phyloP scores from a whole-genome alignment of 2,329 filamentous ascomycete genomes.

The Cyclaneusma minus region DNA sequence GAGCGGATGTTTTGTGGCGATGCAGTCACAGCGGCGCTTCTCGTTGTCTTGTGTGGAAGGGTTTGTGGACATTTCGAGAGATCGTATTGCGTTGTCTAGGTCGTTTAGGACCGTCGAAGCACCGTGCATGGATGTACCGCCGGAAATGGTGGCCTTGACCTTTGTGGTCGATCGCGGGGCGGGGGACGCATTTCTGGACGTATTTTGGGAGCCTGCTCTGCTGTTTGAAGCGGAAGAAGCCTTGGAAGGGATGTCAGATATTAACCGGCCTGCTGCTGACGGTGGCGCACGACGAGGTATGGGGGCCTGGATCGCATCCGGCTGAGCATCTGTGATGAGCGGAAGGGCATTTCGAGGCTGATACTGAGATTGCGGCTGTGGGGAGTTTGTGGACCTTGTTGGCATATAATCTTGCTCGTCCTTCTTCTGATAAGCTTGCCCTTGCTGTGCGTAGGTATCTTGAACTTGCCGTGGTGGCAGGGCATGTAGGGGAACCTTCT shows the following conservation, averaged over 20 bases:
- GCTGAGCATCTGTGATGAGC: slow-evolving; percentile 30
- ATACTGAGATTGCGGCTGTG: slow-evolving; percentile 22
- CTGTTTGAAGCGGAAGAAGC: slow-evolving; percentile 41
- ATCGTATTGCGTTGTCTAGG: slow-evolving; percentile 67
- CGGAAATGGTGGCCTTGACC: slow-evolving; percentile 57
- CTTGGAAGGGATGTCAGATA: slow-evolving; percentile 59
- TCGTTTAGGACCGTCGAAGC: slow-evolving; percentile 58
- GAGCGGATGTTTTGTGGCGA: slow-evolving; percentile 73
- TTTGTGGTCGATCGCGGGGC: slow-evolving; percentile 32
- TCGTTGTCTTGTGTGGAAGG: slow-evolving; percentile 44
- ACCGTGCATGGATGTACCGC: slow-evolving; percentile 70
- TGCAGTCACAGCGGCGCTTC: slow-evolving; percentile 68
- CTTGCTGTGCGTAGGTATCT: slow-evolving; percentile 42
- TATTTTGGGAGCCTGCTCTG: slow-evolving; percentile 33
- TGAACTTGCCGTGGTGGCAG: slow-evolving; percentile 47
- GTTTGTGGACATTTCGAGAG: slow-evolving; percentile 85
- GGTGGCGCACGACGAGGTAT: slow-evolving; percentile 21
- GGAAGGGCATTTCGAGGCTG: slow-evolving; percentile 19
- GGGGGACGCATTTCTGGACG: slow-evolving; percentile 28
- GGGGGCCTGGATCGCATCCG: slow-evolving; percentile 32
- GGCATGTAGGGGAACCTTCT: slow-evolving; percentile 45
- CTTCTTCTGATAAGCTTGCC: slow-evolving; percentile 61
- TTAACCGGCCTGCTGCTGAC: slow-evolving; percentile 62
- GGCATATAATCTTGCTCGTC: slow-evolving; percentile 59
- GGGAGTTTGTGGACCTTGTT: slow-evolving; percentile 22